These are phyloP conservation scores for Mentha longifolia DNA, from an alignment of 257 asterid species.

Conservation along the genomic window DNA sequence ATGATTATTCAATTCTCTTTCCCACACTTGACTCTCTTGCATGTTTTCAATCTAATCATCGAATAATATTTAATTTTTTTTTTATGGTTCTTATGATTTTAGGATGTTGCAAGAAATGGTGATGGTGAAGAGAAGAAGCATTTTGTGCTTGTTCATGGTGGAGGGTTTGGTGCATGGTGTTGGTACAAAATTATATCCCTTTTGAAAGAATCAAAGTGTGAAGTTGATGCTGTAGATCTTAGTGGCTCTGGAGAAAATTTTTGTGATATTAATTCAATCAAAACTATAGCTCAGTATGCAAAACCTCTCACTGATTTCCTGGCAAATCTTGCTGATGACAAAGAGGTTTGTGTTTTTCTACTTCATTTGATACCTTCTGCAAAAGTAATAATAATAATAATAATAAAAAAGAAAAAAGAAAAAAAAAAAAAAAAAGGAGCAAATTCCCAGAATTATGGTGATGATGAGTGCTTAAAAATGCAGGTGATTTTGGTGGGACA, in stretches of 20 bases:
- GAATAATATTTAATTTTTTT: not conserved
- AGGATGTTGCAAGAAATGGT: conserved; percentile 32
- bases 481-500: conserved; percentile 71
- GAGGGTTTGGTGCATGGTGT: conserved; percentile 79
- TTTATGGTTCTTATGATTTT: not conserved
- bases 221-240: conserved; percentile 62
- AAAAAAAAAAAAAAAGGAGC: no score
- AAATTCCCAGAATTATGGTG: not conserved
- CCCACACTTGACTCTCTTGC: not conserved
- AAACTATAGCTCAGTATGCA: conserved; percentile 45
- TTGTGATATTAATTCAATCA: conserved; percentile 55
- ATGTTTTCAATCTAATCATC: no score
- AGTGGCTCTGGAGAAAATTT: conserved; percentile 60
- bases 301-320: conserved; percentile 58
- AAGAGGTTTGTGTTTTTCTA: conserved; percentile 34
- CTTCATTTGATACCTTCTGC: no score
- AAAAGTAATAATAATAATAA: no score
- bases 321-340: conserved; percentile 38
- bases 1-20: not conserved
- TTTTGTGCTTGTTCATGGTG: conserved; percentile 69
- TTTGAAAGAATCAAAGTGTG: conserved; percentile 48
- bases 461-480: conserved; percentile 1
- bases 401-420: no score
- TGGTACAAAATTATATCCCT: conserved; percentile 72
- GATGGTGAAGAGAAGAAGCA: conserved; percentile 43